A percentile compares a stretch with the other conserved stretches of the same genome.
These are phyloP conservation scores for Penicillium concentricum DNA, from an alignment of 2,329 filamentous ascomycete species.

Conservation along the genomic window DNA sequence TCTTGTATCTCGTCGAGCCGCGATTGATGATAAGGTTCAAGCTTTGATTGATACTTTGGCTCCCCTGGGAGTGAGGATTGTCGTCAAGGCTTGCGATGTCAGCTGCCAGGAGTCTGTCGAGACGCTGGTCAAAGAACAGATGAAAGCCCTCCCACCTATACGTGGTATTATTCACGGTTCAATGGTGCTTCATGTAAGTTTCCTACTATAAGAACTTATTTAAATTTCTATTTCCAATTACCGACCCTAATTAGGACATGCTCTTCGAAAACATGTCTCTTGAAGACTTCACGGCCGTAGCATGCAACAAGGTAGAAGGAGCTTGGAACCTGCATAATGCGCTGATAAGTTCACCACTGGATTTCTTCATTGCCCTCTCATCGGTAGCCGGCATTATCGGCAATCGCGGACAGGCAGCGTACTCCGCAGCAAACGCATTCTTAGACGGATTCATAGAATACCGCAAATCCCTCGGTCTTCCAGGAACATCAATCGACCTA, in stretches of 20 bases:
- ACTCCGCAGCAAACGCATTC: conserved; percentile 29
- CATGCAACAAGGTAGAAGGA: conserved; percentile 22
- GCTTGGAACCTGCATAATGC: conserved; percentile 34
- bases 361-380: conserved; percentile 31
- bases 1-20: conserved; percentile 52
- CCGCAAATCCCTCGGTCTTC: conserved; percentile 26
- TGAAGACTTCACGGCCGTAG: conserved; percentile 21
- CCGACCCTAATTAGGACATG: conserved; percentile 22
- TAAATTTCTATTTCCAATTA: neutral
- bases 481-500: conserved; percentile 31
- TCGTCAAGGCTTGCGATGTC: conserved; percentile 37
- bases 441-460: conserved; percentile 29
- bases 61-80: conserved; percentile 15
- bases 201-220: no score
- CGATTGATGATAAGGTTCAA: conserved; percentile 20
- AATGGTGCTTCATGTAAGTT: conserved; percentile 44
- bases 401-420: conserved; percentile 29
- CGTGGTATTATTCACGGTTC: conserved; percentile 48
- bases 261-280: conserved; percentile 34
- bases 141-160: conserved; percentile 34
- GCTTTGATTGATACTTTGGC: conserved; percentile 18
- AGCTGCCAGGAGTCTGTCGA: conserved; percentile 30
- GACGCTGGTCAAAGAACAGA: conserved; percentile 21
- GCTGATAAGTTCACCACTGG: conserved; percentile 17
- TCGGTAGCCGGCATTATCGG: conserved; percentile 30